Percentiles rank a stretch among this genome's conserved stretches.
These are phyloP conservation scores for Cutaneotrichosporon dermatis DNA, from an alignment of 1,284 basidiomycete species.

Conservation along the genomic window DNA sequence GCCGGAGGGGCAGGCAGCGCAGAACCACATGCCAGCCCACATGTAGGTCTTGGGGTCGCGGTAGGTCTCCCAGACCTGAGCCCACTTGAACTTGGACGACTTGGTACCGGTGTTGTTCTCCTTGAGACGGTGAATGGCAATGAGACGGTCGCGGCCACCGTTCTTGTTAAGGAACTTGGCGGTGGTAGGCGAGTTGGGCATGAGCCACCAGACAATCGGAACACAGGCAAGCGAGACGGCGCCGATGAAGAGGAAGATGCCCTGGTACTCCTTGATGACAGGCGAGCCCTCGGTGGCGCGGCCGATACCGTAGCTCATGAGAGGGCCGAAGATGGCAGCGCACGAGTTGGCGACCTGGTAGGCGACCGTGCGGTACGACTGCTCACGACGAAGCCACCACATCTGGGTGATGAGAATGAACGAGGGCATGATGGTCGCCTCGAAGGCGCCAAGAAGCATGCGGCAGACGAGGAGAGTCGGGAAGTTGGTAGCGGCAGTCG, in stretches of 20 bases:
- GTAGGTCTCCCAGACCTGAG: constrained; percentile 45
- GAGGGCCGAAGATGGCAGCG: constrained; percentile 41
- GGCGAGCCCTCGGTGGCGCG: constrained; percentile 20
- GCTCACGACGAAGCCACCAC: constrained; percentile 37
- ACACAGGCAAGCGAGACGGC: constrained; percentile 51
- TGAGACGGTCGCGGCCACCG: constrained; percentile 40
- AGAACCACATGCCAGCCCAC: constrained; percentile 40
- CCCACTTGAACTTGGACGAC: constrained; percentile 44
- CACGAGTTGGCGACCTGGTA: constrained; percentile 40
- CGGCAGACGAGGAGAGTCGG: constrained; percentile 33
- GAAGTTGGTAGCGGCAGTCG: constrained; percentile 34
- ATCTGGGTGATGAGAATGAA: constrained; percentile 26
- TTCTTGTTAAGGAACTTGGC: constrained; percentile 40
- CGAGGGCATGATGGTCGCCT: constrained; percentile 18
- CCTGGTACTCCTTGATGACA: constrained; percentile 40
- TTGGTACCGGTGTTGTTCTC: constrained; percentile 49
- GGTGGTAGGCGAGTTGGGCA: constrained; percentile 43
- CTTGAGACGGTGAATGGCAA: constrained; percentile 45
- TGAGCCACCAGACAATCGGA: constrained; percentile 52
- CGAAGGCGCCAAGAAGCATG: constrained; percentile 24
- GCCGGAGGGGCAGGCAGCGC: constrained; percentile 40
- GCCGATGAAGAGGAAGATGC: constrained; percentile 56
- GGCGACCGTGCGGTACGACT: constrained; percentile 42
- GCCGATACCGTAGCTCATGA: constrained; percentile 42
- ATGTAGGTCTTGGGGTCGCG: constrained; percentile 43